phyloP scores from a whole-genome alignment of 164 flowering plant species.

The Vitis labrusca region DNA sequence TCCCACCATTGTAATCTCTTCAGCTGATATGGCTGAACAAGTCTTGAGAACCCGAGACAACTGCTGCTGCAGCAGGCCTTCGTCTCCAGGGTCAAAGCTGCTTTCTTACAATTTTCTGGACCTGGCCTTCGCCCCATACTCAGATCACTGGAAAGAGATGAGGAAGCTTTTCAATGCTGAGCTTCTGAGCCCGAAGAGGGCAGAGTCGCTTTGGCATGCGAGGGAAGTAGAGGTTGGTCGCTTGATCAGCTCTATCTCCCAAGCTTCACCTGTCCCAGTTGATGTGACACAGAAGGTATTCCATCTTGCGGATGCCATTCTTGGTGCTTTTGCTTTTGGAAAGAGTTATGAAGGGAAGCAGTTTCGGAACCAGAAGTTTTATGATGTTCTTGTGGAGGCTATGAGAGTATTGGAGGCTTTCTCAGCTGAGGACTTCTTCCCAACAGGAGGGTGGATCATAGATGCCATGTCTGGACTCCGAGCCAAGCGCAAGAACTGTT shows the following conservation, averaged over 20 bases:
- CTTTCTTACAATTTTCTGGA: constrained; percentile 2
- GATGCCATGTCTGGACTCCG: constrained; percentile 6
- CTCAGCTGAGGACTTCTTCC: constrained; percentile 12
- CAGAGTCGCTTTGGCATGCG: not conserved
- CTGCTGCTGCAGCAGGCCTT: constrained; percentile 1
- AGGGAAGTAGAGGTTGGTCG: not conserved
- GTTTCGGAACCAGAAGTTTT: not conserved
- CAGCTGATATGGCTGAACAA: not conserved
- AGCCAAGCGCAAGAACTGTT: constrained; percentile 3
- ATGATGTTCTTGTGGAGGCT: constrained; percentile 6
- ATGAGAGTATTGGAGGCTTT: constrained; percentile 7
- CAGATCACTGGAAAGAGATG: not conserved
- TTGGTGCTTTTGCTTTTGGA: constrained; percentile 15
- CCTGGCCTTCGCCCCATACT: not conserved
- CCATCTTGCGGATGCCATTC: not conserved
- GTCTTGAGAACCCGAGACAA: not conserved
- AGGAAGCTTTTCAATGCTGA: constrained; percentile 2
- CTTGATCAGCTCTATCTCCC: not conserved
- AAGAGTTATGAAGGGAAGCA: constrained; percentile 13
- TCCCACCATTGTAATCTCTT: not conserved
- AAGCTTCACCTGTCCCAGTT: not conserved
- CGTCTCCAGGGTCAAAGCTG: constrained; percentile 3
- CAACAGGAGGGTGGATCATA: constrained; percentile 4
- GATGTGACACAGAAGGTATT: constrained; percentile 13
- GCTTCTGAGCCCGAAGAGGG: constrained; percentile 4